Evolutionary conservation across 2,329 filamentous ascomycete species (phyloP).

Genomic region (Parafenestella ontariensis): DNA sequence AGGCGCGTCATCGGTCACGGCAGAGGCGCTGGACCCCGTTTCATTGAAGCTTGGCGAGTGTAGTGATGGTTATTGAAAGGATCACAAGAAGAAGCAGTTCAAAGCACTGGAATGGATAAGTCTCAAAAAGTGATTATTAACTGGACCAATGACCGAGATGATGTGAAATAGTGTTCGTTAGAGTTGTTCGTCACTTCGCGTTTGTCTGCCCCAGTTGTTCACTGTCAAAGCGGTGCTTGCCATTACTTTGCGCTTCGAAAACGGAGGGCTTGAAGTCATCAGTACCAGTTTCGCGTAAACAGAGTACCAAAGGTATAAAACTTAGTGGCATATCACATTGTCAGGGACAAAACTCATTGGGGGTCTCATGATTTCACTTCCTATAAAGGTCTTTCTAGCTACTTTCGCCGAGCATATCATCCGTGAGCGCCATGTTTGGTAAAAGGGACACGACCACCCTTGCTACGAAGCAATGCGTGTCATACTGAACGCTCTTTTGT

Average conservation of each 20-base stretch:
- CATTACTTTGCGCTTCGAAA: too few species aligned
- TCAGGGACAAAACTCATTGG: neutral
- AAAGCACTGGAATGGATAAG: neutral
- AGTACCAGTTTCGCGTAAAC: too few species aligned
- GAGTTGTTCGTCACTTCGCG: too few species aligned
- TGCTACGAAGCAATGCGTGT: constrained; percentile 8
- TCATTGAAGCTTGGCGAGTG: neutral
- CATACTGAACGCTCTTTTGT: constrained; percentile 24
- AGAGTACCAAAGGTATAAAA: too few species aligned
- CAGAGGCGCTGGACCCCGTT: neutral
- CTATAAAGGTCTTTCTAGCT: constrained; percentile 5
- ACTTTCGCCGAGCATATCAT: neutral
- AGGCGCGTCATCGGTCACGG: constrained; percentile 22
- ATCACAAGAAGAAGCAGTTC: neutral
- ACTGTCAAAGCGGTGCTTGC: too few species aligned
- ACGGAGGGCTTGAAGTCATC: too few species aligned
- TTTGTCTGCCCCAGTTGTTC: too few species aligned
- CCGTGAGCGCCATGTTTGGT: constrained; percentile 1
- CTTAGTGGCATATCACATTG: neutral
- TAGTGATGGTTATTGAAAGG: neutral
- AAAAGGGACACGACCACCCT: constrained; percentile 1
- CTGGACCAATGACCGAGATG: too few species aligned
- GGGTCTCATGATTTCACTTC: constrained; percentile 1
- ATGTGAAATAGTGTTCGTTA: too few species aligned
- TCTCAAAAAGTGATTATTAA: too few species aligned